Conservation (phyloP, 2,329 filamentous ascomycete species). For the Epichloe amarillans region DNA sequence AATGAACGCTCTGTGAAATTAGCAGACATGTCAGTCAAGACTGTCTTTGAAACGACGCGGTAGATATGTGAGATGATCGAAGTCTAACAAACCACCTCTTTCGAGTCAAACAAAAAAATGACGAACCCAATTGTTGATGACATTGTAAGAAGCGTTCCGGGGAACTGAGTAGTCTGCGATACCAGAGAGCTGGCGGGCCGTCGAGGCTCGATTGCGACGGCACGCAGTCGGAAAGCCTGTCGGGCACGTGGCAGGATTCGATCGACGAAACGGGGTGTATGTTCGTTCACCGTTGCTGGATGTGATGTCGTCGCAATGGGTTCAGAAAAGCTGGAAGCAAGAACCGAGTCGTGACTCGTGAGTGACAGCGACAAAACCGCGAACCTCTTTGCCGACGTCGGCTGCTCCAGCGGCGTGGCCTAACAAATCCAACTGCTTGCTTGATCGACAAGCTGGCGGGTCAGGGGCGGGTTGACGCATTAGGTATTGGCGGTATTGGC, state of each 20-base stretch:
- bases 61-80: not conserved
- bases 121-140: conserved; percentile 28
- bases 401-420: not conserved
- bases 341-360: not conserved
- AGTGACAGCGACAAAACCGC: not conserved
- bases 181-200: not conserved
- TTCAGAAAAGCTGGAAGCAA: not conserved
- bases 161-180: not conserved
- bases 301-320: not conserved
- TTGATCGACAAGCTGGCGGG: too few relatives aligned
- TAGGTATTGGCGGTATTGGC: too few relatives aligned
- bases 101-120: not conserved
- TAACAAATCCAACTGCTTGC: too few relatives aligned
- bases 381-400: conserved; percentile 5
- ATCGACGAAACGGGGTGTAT: not conserved
- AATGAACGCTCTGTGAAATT: conserved; percentile 59
- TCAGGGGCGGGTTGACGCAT: too few relatives aligned
- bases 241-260: not conserved
- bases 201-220: conserved; percentile 2
- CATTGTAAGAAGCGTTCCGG: conserved; percentile 5
- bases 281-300: not conserved
- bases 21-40: conserved; percentile 7
- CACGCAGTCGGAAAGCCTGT: not conserved
- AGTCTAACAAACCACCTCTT: not conserved
- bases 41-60: not conserved